These are phyloP conservation scores for Begonia loranthoides DNA, from an alignment of 306 rosid species.

Conservation along the genomic window DNA sequence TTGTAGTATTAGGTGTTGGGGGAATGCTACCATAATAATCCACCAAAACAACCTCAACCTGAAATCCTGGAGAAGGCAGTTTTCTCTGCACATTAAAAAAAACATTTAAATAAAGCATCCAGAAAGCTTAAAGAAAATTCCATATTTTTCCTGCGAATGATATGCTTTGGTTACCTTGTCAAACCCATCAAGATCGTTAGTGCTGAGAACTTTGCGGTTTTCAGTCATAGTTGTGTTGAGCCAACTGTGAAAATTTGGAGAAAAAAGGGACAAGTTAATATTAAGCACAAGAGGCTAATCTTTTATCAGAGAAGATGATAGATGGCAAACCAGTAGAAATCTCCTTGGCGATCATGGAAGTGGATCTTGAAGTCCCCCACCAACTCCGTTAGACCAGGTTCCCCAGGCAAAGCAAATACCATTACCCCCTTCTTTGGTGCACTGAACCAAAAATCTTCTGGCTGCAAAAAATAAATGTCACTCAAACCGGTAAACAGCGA, in stretches of 20 bases:
- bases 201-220: conserved; percentile 61
- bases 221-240: conserved; percentile 89
- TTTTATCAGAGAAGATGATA: not conserved
- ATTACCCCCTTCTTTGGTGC: conserved; percentile 97
- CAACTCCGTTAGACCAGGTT: conserved; percentile 88
- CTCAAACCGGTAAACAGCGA: not conserved
- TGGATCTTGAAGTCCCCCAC: conserved; percentile 91
- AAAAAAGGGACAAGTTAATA: conserved; percentile 9
- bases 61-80: conserved; percentile 93
- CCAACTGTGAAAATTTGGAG: conserved; percentile 48
- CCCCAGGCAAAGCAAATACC: conserved; percentile 97
- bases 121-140: not conserved
- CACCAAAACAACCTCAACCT: conserved; percentile 77
- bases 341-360: conserved; percentile 94
- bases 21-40: conserved; percentile 37
- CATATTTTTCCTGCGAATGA: not conserved
- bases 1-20: conserved; percentile 25
- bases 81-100: conserved; percentile 49
- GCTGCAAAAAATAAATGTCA: conserved; percentile 29
- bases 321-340: conserved; percentile 72
- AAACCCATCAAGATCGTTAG: conserved; percentile 80
- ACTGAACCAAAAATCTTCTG: conserved; percentile 90
- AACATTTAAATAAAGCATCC: not conserved
- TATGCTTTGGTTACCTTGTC: conserved; percentile 49
- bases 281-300: conserved; percentile 12